These are phyloP conservation scores for Posidonia australis DNA, from an alignment of 106 monocot genomes.

Conservation along the genomic window DNA sequence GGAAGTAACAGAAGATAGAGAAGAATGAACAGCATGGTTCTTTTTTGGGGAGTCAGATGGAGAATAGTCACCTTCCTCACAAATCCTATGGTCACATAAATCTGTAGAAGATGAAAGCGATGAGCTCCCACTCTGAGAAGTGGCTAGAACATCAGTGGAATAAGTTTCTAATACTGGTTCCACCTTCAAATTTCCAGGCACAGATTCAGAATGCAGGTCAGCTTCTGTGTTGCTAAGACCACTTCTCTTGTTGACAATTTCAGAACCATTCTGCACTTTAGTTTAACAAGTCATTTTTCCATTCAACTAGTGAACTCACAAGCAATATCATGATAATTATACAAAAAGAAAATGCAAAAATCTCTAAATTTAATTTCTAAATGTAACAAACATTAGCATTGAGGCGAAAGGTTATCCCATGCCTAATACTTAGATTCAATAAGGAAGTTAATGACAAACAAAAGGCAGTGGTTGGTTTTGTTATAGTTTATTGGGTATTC, in stretches of 20 bases:
- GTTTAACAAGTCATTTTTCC: not conserved
- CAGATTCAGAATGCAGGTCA: conserved; percentile 3
- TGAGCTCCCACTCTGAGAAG: conserved; percentile 9
- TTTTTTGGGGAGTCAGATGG: not conserved
- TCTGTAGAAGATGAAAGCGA: conserved; percentile 16
- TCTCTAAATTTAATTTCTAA: too few species aligned
- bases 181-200: conserved; percentile 4
- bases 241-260: conserved; percentile 6
- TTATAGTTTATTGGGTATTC: too few species aligned
- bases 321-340: not conserved
- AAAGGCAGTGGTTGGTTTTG: too few species aligned
- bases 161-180: not conserved
- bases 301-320: not conserved
- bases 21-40: not conserved
- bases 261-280: conserved; percentile 23
- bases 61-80: conserved; percentile 9
- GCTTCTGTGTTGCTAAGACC: not conserved
- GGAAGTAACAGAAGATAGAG: conserved; percentile 7
- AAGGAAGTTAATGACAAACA: too few species aligned
- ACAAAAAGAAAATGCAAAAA: not conserved
- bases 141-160: not conserved
- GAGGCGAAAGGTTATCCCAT: too few species aligned
- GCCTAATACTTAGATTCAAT: too few species aligned
- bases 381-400: too few species aligned
- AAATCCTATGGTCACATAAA: conserved; percentile 2